phyloP scores from a whole-genome alignment of 768 basidiomycete genomes.

The Aureoboletus auriporus region DNA sequence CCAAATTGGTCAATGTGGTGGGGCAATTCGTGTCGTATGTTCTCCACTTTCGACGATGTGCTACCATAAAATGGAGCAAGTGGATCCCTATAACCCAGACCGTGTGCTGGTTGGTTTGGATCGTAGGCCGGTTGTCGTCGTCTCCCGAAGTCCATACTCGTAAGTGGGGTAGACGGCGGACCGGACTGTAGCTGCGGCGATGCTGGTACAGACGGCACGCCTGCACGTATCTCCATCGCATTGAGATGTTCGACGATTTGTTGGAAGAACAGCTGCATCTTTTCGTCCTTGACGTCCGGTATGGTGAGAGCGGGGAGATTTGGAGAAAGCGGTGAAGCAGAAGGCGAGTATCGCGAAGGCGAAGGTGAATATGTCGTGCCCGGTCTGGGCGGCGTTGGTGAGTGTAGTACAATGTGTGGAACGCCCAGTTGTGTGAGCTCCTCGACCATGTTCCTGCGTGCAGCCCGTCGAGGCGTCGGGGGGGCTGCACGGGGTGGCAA shows the following conservation, averaged over 20 bases:
- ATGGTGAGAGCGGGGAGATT: constrained; percentile 48
- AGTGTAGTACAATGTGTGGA: constrained; percentile 25
- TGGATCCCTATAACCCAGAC: constrained; percentile 36
- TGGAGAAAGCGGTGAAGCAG: constrained; percentile 32
- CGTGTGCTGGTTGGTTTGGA: neutral
- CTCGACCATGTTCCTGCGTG: constrained; percentile 26
- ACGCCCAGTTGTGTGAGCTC: constrained; percentile 11
- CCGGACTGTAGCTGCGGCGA: constrained; percentile 13
- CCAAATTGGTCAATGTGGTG: constrained; percentile 11
- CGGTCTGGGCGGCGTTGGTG: constrained; percentile 23
- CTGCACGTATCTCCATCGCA: constrained; percentile 58
- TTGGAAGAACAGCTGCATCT: constrained; percentile 79
- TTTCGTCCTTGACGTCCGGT: constrained; percentile 71
- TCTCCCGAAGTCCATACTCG: constrained; percentile 19
- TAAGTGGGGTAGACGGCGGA: constrained; percentile 10
- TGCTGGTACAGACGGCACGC: constrained; percentile 11
- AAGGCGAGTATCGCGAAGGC: constrained; percentile 24
- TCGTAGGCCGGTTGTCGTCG: constrained; percentile 7
- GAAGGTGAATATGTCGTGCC: constrained; percentile 17
- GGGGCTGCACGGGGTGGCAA: constrained; percentile 54
- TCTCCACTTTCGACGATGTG: constrained; percentile 7
- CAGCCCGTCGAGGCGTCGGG: constrained; percentile 60
- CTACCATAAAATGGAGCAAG: constrained; percentile 14
- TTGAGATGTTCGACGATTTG: constrained; percentile 81
- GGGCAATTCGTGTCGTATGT: neutral